Evolutionary conservation across 495 filamentous ascomycete genomes (phyloP).

Genomic region (Friedmanniomyces simplex): DNA sequence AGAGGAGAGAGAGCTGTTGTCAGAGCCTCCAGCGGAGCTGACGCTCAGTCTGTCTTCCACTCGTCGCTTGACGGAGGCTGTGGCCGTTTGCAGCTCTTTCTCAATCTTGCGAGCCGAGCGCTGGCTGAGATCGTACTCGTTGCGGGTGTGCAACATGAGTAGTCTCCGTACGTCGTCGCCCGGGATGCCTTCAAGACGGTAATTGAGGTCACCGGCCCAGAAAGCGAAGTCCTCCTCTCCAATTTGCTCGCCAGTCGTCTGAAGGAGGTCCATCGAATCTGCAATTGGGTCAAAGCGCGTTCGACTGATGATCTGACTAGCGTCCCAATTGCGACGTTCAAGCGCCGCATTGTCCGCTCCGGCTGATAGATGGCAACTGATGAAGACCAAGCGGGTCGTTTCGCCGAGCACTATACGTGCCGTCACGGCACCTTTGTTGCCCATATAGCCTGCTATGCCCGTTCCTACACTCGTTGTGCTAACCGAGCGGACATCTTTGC

Average conservation of each 20-base stretch:
- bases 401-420: constrained; percentile 81
- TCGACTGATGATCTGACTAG: constrained; percentile 59
- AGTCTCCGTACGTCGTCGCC: constrained; percentile 82
- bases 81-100: constrained; percentile 25
- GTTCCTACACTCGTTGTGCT: constrained; percentile 74
- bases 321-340: constrained; percentile 87
- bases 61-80: constrained; percentile 5
- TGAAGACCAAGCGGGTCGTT: constrained; percentile 74
- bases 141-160: constrained; percentile 68
- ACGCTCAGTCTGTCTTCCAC: constrained; percentile 1
- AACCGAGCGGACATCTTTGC: constrained; percentile 60
- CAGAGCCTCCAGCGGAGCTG: constrained; percentile 3
- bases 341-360: constrained; percentile 66
- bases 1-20: not conserved
- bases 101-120: constrained; percentile 28
- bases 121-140: constrained; percentile 52
- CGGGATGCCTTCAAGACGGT: constrained; percentile 76
- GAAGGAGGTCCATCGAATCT: constrained; percentile 41
- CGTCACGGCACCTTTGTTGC: constrained; percentile 86
- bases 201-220: constrained; percentile 97
- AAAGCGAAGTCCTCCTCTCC: constrained; percentile 88
- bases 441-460: constrained; percentile 81
- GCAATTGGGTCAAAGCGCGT: constrained; percentile 64
- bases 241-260: constrained; percentile 52
- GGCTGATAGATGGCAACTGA: constrained; percentile 84